Conservation (phyloP, 345 rosid species). For the Combretum micranthum region DNA sequence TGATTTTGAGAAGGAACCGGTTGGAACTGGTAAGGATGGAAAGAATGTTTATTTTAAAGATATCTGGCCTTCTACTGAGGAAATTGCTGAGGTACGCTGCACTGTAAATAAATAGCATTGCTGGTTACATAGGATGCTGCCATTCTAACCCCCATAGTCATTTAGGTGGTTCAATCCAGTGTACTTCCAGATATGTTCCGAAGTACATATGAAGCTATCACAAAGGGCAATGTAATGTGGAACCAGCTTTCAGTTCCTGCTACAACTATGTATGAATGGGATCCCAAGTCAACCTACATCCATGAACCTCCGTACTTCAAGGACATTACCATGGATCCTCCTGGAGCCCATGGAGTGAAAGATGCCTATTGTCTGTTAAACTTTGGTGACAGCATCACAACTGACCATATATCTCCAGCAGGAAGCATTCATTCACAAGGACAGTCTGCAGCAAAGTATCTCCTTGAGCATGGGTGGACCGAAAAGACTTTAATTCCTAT, state of each 20-base stretch:
- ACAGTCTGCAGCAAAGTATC: constrained; percentile 86
- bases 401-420: constrained; percentile 98
- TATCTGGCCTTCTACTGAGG: constrained; percentile 91
- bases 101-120: not conserved
- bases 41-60: constrained; percentile 71
- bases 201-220: constrained; percentile 86
- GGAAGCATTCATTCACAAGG: constrained; percentile 97
- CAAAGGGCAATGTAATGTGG: constrained; percentile 97
- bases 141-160: constrained; percentile 11
- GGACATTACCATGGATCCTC: constrained; percentile 84
- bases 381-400: constrained; percentile 96
- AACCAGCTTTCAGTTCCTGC: constrained; percentile 67
- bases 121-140: not conserved
- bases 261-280: constrained; percentile 64
- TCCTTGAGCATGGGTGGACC: constrained; percentile 71
- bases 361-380: constrained; percentile 92
- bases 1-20: constrained; percentile 85
- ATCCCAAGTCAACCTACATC: constrained; percentile 84
- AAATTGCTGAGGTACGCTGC: constrained; percentile 77
- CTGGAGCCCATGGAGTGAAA: constrained; percentile 82
- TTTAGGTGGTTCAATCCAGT: constrained; percentile 82
- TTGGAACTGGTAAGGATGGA: constrained; percentile 87
- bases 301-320: constrained; percentile 98
- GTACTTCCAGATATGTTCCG: constrained; percentile 93
- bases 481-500: constrained; percentile 86